phyloP scores from a whole-genome alignment of 2,329 filamentous ascomycete genomes.

The Zalaria obscura region DNA sequence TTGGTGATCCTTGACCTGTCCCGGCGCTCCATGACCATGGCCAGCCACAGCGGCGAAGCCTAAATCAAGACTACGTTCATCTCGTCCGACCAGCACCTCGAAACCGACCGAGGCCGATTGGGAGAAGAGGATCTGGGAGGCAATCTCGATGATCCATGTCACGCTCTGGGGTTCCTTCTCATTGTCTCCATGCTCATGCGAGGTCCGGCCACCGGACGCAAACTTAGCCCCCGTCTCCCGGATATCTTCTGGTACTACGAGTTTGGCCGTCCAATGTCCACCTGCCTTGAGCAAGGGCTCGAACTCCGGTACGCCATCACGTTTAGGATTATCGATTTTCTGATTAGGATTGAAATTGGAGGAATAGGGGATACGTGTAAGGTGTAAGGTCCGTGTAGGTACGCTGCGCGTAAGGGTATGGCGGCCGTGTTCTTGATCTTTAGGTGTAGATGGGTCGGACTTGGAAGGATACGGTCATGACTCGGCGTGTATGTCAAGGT shows the following conservation, averaged over 20 bases:
- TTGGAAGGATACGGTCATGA: conserved; percentile 76
- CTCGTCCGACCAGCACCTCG: conserved; percentile 72
- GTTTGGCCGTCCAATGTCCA: conserved; percentile 66
- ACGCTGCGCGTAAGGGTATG: conserved; percentile 82
- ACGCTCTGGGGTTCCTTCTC: conserved; percentile 42
- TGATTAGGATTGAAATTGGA: conserved; percentile 69
- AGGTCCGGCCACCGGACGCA: conserved; percentile 6
- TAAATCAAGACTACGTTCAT: conserved; percentile 67
- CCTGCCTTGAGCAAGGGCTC: conserved; percentile 95
- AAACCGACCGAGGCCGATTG: conserved; percentile 75
- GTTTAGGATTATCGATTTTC: conserved; percentile 55
- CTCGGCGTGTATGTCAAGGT: conserved; percentile 86
- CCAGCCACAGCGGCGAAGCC: conserved; percentile 44
- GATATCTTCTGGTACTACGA: conserved; percentile 68
- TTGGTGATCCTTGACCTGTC: conserved; percentile 64
- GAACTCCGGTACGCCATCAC: conserved; percentile 72
- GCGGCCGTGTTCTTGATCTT: conserved; percentile 86
- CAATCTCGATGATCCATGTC: conserved; percentile 81
- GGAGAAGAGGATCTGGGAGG: conserved; percentile 90
- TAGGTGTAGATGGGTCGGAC: conserved; percentile 65
- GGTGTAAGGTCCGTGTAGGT: conserved; percentile 90
- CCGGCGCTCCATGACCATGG: conserved; percentile 41
- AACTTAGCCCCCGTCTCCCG: conserved; percentile 43
- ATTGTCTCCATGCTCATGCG: conserved; percentile 13
- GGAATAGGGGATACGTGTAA: conserved; percentile 75